Evolutionary conservation across 2,329 filamentous ascomycete species (phyloP), one percentile per base, ranked within the genome.

Genomic region (Aureobasidium vineae): DNA sequence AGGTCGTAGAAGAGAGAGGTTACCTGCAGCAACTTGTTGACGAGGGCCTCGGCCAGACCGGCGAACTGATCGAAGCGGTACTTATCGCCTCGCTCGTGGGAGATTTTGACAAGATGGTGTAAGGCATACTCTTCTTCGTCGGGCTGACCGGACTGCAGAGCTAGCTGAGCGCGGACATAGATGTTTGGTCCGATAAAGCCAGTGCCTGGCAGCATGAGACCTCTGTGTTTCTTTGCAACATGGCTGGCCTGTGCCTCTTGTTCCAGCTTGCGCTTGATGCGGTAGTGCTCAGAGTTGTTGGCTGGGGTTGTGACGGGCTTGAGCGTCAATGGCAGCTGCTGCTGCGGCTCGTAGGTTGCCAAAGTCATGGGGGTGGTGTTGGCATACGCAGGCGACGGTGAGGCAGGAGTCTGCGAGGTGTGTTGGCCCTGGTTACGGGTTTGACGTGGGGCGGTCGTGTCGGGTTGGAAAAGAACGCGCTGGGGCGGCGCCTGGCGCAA

Each of bases 31-130:
- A 90, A 88, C 74, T 96, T 96, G 68, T 92, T 90, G 65, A 96
- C 87, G 11, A 99, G 83, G 3, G 91, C 90, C 77, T 98, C 95
- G 0, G 92, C 91, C 33, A 99, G 83, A 11, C 91, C 89, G 1
- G 91, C 89, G 71, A 97, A 98, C 5, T 91, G 90, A 72, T 96
- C 92, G 71, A 98, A 97, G 68, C 91, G 90, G 79, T 96, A 97
- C 77, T 97, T 97, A 75, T 98, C 95, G 53, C 94, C 94, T 50
- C 93, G 86, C 77, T 98, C 93, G 74, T 89, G 95, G 0, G 93
- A 97, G 33, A 98, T 97, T 75, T 97, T 96, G 68, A 98, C 92
- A 4, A 98, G 80, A 73, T 98, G 94, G 72, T 96, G 92, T 13
- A 98, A 81, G 0, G 92, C 94, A 78, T 96, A 98, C n/a, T 91